Evolutionary conservation across 352 stramenopile species (phyloP), one percentile per base, ranked within the genome.

Genomic region (Phytophthora cryptogea): DNA sequence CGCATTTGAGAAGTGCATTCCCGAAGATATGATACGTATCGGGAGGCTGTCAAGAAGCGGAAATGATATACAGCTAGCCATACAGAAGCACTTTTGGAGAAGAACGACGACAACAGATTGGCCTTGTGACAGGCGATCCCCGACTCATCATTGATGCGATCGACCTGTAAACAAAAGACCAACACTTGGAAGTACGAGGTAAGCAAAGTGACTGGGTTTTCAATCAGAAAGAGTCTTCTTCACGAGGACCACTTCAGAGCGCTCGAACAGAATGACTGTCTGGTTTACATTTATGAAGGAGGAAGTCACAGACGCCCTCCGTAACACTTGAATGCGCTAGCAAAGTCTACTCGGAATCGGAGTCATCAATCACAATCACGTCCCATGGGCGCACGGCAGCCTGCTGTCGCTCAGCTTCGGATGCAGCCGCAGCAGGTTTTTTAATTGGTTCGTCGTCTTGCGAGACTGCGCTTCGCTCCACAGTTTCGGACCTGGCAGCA

Each of bases 331-430:
- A 58, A 39, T 46, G 47, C 16, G 46, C 35, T 44, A 49, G 58
- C 58, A 47, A 45, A 35, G 35, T 56, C 54, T 69, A 70, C 44
- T 70, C 56, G 28, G 51, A 68, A 44, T 83, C 71, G 33, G 72
- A 69, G 35, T 75, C 75, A 5, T 72, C 81, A 50, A 93, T 93
- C 55, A 91, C 82, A 51, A 91, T 93, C 48, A 93, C 72, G 28
- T 93, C 80, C 79, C 78, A 93, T 35, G 79, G 45, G 5, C 63
- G 66, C 14, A 68, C 64, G 51, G 67, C 37, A 32, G 66, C 59
- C 45, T 83, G 75, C 35, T 59, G 31, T 36, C 17, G 26, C 17
- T 60, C 30, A 44, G 42, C 42, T 47, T 67, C 23, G 8, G 40
- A 41, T 51, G 48, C 55, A 36, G 51, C 66, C 54, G 33, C 51